Evolutionary conservation across 805 yeast genomes (phyloP).

Genomic region (Yarrowia keelungensis): DNA sequence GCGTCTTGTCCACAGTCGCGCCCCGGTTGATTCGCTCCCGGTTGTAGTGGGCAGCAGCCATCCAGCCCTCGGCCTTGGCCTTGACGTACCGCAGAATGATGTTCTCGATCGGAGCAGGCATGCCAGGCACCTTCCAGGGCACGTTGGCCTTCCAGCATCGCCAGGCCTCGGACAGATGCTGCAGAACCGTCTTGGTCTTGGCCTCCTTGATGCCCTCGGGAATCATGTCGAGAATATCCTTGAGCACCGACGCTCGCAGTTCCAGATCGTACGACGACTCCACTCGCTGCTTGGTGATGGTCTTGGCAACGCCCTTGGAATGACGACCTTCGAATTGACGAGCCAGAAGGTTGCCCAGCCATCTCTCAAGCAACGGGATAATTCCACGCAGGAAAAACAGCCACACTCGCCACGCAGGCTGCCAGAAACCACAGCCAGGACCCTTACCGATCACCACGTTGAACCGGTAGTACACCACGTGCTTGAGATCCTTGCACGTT

Average conservation of each 20-base stretch:
- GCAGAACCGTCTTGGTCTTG: conserved; percentile 84
- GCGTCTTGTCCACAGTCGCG: conserved; percentile 92
- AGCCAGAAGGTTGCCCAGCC: conserved; percentile 90
- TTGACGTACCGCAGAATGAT: conserved; percentile 88
- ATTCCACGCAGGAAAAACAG: conserved; percentile 87
- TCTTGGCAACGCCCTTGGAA: conserved; percentile 88
- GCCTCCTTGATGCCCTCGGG: conserved; percentile 92
- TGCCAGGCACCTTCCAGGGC: conserved; percentile 97
- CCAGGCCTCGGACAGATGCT: conserved; percentile 98
- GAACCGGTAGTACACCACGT: conserved; percentile 84
- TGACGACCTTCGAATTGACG: conserved; percentile 97
- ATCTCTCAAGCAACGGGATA: conserved; percentile 88
- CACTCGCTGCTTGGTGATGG: conserved; percentile 92
- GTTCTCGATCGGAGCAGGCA: conserved; percentile 87
- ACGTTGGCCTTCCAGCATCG: conserved; percentile 99
- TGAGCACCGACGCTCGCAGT: conserved; percentile 90
- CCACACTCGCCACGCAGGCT: conserved; percentile 99
- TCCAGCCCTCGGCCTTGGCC: conserved; percentile 97
- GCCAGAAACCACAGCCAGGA: conserved; percentile 99
- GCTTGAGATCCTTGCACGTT: conserved; percentile 94
- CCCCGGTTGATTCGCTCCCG: conserved; percentile 88
- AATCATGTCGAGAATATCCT: conserved; percentile 94
- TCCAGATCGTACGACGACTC: conserved; percentile 96
- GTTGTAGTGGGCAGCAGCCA: conserved; percentile 89
- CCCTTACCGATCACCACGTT: conserved; percentile 92